phyloP scores from a whole-genome alignment of 306 rosid species.

The Macrotyloma uniflorum region DNA sequence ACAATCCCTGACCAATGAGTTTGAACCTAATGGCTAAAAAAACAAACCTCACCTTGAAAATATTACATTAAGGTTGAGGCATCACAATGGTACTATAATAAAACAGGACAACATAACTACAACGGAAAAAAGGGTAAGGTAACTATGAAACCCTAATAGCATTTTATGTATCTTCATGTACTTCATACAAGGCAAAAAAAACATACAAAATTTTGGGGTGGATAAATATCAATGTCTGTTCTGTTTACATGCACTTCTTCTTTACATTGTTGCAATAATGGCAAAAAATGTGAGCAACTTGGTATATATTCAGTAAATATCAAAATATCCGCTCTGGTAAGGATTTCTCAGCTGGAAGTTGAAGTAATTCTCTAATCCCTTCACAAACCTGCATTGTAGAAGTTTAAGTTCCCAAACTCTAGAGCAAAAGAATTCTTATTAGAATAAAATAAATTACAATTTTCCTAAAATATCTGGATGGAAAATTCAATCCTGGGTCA shows the following conservation, averaged over 20 bases:
- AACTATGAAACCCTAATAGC: neutral
- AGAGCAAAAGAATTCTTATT: neutral
- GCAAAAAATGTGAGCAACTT: neutral
- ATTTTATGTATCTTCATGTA: neutral
- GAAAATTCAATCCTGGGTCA: slow-evolving; percentile 22
- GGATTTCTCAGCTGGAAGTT: slow-evolving; percentile 77
- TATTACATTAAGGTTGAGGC: neutral
- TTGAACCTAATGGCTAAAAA: neutral
- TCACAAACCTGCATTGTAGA: slow-evolving; percentile 68
- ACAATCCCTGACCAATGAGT: neutral
- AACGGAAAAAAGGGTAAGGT: neutral
- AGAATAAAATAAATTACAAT: neutral
- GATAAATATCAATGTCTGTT: slow-evolving; percentile 12
- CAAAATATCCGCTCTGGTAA: slow-evolving; percentile 53
- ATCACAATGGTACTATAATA: neutral
- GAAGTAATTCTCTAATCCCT: slow-evolving; percentile 85
- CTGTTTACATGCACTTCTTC: slow-evolving; percentile 17
- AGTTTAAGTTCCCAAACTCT: neutral
- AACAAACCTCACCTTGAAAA: neutral
- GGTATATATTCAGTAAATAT: slow-evolving; percentile 21
- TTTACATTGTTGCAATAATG: neutral
- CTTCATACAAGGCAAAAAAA: neutral
- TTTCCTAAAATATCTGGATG: neutral
- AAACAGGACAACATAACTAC: too few relatives aligned
- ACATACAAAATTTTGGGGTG: slow-evolving; percentile 2